Conservation (phyloP, 176 grass and related monocot genomes). For the Areca catechu region DNA sequence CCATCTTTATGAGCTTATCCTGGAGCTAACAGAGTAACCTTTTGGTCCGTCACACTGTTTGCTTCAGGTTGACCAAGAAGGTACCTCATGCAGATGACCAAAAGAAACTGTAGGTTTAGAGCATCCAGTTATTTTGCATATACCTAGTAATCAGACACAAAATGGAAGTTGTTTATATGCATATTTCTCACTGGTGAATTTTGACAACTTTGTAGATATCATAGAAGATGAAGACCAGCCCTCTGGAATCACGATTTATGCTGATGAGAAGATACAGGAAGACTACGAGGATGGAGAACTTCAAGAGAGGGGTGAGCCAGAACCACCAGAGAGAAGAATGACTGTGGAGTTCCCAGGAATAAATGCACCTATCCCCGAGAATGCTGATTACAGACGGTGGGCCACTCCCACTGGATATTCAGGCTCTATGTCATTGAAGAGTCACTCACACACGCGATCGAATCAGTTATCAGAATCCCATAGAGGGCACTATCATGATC, state of each 20-base stretch:
- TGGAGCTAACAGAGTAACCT: no score
- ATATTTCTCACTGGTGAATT: no score
- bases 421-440: conserved; percentile 5
- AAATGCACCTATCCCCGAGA: conserved; percentile 80
- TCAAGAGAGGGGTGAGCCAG: conserved; percentile 28
- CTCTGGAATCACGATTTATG: conserved; percentile 90
- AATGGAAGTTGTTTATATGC: no score
- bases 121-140: no score
- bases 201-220: conserved; percentile 29
- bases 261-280: conserved; percentile 41
- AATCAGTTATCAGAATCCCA: conserved; percentile 26
- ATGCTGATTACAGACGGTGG: conserved; percentile 65
- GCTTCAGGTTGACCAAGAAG: no score
- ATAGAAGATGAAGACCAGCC: conserved; percentile 74
- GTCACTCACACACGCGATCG: conserved; percentile 10
- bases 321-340: conserved; percentile 43
- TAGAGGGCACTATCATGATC: not conserved
- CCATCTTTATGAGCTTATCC: no score
- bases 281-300: conserved; percentile 76
- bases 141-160: no score
- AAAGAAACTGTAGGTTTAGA: no score
- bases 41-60: no score
- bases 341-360: conserved; percentile 79
- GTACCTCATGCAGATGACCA: no score
- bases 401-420: conserved; percentile 20